Evolutionary conservation across 768 basidiomycete genomes (phyloP), one percentile per base, ranked within the genome.

Genomic region (Phanerochaete carnosa): DNA sequence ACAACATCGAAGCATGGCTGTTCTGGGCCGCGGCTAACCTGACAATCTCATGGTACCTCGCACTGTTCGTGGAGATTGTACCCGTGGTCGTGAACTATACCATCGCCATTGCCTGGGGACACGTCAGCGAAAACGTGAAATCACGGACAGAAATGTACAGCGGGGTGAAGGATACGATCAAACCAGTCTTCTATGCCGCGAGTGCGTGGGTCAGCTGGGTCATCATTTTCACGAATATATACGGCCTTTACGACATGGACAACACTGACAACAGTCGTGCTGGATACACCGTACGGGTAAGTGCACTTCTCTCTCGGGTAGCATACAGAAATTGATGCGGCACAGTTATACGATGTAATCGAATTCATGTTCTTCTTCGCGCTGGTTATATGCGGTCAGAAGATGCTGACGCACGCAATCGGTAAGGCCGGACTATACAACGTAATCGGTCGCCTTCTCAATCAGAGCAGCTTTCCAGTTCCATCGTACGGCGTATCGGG

Each of bases 1-100:
- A 86, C 62, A 92, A 88, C 69, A 71, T 88, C 47, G 77, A 88
- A 69, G 87, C 88, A 2, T 93, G 90, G 90, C 76, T 92, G 2
- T 90, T 89, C 72, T 93, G 90, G 89, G 84, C 83, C 7, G 91
- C 90, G 4, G 81, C 87, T 39, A 92, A 93, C 70, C 75, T 92
- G 55, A 75, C 89, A 60, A 79, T 91, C 55, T 91, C 90, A 2
- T 93, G 90, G 90, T 87, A 79, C 62, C 83, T 93, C 33, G 91
- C 87, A 22, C 75, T 90, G 74, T 74, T 88, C 61, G 76, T 91
- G 65, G 88, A 92, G 69, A 72, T 92, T 56, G 72, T 90, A 55
- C 90, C 90, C 12, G 75, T 79, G 45, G 51, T 87, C 54, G 65
- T 78, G 54, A 82, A 79, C 43, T 77, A 80, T 63, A 64, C 81